Base-by-base conservation (phyloP, 371 early-diverging fungal species). In the Circinella minor region DNA sequence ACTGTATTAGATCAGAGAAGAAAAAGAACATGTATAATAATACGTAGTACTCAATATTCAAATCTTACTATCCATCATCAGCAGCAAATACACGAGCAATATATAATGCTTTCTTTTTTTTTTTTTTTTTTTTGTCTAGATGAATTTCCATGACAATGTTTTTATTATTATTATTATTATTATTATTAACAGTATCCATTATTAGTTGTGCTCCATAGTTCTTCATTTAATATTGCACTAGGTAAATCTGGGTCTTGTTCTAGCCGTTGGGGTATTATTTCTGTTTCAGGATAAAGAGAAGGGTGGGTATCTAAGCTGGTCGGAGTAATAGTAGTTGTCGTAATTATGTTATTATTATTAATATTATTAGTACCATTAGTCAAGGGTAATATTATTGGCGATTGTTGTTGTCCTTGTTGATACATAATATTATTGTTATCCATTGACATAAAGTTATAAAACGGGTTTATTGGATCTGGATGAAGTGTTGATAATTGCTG, bases 181-280 rank as follows among this genome's bases (percentile, higher is more conserved):
- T 51, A 51, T 51, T 17, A 51, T 51, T n/a, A 51, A 51, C n/a
- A 51, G 15, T 51, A 51, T 5, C 48, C 36, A 47, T 39, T 36
- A 15, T 43, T 43, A 9, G 51, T 15, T 13, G 51, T 51, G 15
- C 51, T 55, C 39, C 39, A 54, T 36, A 18, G 11, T 27, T 65
- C 51, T n/a, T 65, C 48, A 18, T 17, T 3, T 18, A 65, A 65
- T 51, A 65, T 65, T 37, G 54, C 18, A 65, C 65, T 65, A 8
- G 65, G 65, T 34, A 65, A 48, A 54, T 65, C 65, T 15, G 65
- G 65, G n/a, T 65, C 65, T 36, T 48, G 48, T 54, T 65, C 65
- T 15, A 48, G 65, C 4, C n/a, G 48, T 49, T 48, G 54, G 54
- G 57, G 57, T 34, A 57, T 57, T n/a, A 57, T 5, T 10, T 18